Percentiles rank a stretch among this genome's conserved stretches.
These are phyloP conservation scores for Hibiscus mutabilis DNA, from an alignment of 345 rosid species.

Conservation along the genomic window DNA sequence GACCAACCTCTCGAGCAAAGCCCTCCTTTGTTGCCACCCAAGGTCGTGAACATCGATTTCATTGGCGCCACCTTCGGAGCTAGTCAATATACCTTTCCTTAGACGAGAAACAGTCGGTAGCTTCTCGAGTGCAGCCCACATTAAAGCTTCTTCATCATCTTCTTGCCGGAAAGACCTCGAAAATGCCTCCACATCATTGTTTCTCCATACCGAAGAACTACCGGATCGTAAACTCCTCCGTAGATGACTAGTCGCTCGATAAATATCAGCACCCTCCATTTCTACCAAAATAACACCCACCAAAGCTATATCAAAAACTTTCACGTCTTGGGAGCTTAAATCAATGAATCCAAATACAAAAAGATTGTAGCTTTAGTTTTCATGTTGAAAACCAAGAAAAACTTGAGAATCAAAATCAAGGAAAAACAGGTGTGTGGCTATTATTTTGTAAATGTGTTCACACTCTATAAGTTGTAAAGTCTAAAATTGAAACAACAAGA, in stretches of 20 bases:
- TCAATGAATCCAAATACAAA: background rate
- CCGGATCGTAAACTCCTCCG: slow-evolving; percentile 19
- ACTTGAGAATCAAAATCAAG: background rate
- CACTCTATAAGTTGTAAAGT: background rate
- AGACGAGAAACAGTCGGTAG: slow-evolving; percentile 40
- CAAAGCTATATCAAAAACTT: background rate
- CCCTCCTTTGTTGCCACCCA: slow-evolving; percentile 27
- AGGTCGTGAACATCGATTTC: slow-evolving; percentile 31
- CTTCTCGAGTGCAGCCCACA: slow-evolving; percentile 53
- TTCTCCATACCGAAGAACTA: slow-evolving; percentile 30
- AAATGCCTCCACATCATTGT: slow-evolving; percentile 35
- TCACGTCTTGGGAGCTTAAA: background rate
- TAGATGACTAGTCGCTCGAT: slow-evolving; percentile 33
- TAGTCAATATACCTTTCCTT: slow-evolving; percentile 31
- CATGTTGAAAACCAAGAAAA: background rate
- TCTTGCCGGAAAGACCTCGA: slow-evolving; percentile 47
- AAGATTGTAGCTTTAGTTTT: background rate
- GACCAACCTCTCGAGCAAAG: slow-evolving; percentile 27
- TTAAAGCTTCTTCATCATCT: slow-evolving; percentile 51
- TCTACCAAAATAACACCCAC: background rate
- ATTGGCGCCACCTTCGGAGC: slow-evolving; percentile 5
- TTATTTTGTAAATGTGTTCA: background rate
- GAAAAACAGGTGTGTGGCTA: background rate
- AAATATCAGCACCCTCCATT: slow-evolving; percentile 33
- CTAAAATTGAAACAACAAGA: background rate